Conservation (phyloP, 768 basidiomycete genomes). For the Podaxis sp. region DNA sequence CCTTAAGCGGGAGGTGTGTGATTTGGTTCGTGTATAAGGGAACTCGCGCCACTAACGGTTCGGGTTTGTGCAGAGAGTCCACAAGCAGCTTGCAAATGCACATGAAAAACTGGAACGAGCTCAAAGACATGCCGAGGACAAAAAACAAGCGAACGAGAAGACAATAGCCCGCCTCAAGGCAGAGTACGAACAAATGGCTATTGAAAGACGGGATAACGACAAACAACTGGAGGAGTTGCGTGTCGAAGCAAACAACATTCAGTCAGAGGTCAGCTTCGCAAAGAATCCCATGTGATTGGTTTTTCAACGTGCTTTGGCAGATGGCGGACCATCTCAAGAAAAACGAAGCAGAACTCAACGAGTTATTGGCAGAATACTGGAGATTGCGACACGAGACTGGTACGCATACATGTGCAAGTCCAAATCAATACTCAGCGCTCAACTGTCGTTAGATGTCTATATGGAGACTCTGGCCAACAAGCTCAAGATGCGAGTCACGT, state of each 20-base stretch:
- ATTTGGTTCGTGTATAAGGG: background rate
- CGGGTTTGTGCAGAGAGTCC: conserved; percentile 59
- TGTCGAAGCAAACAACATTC: conserved; percentile 65
- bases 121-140: conserved; percentile 78
- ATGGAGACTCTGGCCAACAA: conserved; percentile 87
- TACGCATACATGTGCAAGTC: conserved; percentile 27
- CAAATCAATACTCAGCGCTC: conserved; percentile 9
- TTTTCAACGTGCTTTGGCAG: conserved; percentile 33
- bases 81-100: conserved; percentile 78
- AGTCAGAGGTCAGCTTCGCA: conserved; percentile 50
- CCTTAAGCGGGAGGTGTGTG: conserved; percentile 63
- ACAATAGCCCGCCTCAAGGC: conserved; percentile 74
- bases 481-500: conserved; percentile 54
- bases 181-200: conserved; percentile 78
- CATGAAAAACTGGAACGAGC: conserved; percentile 80
- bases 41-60: background rate
- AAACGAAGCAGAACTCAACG: conserved; percentile 78
- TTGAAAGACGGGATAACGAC: conserved; percentile 77
- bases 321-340: conserved; percentile 74
- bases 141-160: conserved; percentile 67
- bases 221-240: conserved; percentile 77
- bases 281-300: background rate
- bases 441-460: conserved; percentile 61
- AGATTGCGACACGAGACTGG: conserved; percentile 76
- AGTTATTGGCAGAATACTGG: conserved; percentile 83